These are phyloP conservation scores for Mycosarcoma mackinlayi DNA, from an alignment of 1,284 basidiomycete genomes.

Conservation along the genomic window DNA sequence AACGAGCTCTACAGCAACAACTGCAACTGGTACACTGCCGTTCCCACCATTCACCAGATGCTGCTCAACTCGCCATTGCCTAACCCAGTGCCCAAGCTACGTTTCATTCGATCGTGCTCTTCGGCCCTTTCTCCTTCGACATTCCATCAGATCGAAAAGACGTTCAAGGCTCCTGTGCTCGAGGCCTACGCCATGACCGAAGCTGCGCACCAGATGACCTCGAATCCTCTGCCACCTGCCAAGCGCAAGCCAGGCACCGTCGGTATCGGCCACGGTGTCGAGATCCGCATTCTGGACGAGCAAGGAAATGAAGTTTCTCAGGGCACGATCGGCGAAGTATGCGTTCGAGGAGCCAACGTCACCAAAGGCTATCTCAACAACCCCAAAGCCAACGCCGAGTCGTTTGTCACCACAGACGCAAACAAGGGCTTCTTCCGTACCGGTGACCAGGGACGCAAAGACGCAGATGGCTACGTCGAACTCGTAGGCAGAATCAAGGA, in stretches of 20 bases:
- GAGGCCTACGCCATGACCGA: conserved; percentile 70
- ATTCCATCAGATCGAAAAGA: conserved; percentile 70
- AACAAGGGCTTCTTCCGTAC: conserved; percentile 72
- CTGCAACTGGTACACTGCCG: conserved; percentile 66
- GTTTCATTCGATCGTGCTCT: conserved; percentile 72
- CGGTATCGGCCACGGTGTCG: conserved; percentile 70
- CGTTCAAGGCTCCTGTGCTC: conserved; percentile 71
- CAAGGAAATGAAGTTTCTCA: conserved; percentile 67
- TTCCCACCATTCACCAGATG: conserved; percentile 72
- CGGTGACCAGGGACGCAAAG: conserved; percentile 76
- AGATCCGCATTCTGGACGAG: conserved; percentile 70
- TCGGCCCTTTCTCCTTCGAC: conserved; percentile 70
- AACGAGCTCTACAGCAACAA: conserved; percentile 69
- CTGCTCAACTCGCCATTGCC: conserved; percentile 70
- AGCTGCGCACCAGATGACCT: conserved; percentile 71
- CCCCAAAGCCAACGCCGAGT: conserved; percentile 68
- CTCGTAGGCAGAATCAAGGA: conserved; percentile 69
- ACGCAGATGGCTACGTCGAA: conserved; percentile 74
- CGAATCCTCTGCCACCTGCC: conserved; percentile 68
- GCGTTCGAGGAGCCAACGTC: conserved; percentile 71
- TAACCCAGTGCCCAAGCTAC: conserved; percentile 68
- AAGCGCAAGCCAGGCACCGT: conserved; percentile 70
- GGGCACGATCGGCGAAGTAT: conserved; percentile 70
- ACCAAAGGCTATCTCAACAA: conserved; percentile 71
- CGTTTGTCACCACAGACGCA: conserved; percentile 66